Conservation (phyloP, 1,284 basidiomycete genomes). For the Tilletia indica region DNA sequence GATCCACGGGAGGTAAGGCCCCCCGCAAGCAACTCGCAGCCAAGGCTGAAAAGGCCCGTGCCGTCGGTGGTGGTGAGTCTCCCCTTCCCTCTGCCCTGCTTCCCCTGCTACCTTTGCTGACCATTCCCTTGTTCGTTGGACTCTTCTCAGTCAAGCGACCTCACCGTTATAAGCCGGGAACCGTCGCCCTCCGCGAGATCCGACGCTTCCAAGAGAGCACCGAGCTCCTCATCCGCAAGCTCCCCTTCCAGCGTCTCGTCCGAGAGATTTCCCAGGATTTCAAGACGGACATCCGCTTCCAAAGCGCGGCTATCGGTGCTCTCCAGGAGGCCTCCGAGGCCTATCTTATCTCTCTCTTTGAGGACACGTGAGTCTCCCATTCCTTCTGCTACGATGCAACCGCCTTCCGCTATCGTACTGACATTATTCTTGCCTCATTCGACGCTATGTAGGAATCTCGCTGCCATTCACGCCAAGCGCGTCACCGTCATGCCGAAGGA, state of each 20-base stretch:
- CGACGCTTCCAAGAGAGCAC: constrained; percentile 89
- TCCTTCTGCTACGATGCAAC: no score
- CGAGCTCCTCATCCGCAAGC: constrained; percentile 76
- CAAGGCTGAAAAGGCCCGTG: constrained; percentile 60
- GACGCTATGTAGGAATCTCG: constrained; percentile 36
- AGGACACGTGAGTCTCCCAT: background rate
- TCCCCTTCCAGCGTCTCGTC: no score
- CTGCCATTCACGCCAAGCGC: constrained; percentile 34
- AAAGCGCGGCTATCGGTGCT: constrained; percentile 14
- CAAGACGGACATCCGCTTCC: constrained; percentile 33
- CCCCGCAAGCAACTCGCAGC: constrained; percentile 65
- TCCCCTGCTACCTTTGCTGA: constrained; percentile 61
- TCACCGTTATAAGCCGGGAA: constrained; percentile 46
- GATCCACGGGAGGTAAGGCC: no score
- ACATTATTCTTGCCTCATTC: no score
- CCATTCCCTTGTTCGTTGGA: constrained; percentile 75
- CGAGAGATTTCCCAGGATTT: constrained; percentile 46
- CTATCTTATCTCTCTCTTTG: constrained; percentile 17
- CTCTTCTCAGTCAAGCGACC: constrained; percentile 24
- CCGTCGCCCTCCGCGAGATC: constrained; percentile 77
- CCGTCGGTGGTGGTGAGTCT: background rate
- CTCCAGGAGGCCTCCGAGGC: background rate
- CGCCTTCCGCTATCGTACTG: no score
- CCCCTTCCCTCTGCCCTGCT: no score
- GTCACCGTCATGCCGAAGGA: no score